Evolutionary conservation across 176 grass and related monocot species (phyloP), one percentile per base, ranked within the genome.

Genomic region (Musa itinerans): DNA sequence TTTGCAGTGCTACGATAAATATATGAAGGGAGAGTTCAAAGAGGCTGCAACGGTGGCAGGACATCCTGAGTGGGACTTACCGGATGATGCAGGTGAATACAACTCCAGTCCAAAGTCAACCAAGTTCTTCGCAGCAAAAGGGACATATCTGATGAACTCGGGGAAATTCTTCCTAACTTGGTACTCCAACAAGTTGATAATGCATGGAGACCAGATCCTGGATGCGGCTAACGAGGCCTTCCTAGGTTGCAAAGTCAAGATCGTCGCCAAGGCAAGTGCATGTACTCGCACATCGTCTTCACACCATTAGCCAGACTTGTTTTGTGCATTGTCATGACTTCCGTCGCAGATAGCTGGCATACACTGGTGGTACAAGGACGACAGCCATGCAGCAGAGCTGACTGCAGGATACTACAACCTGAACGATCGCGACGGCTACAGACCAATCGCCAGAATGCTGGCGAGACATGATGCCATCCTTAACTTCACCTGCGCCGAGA

Each of bases 401-500:
- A 93, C 90, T 43, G 83, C 94, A 0, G 90, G 90, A 14, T 97
- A 91, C 77, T 91, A 97, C 80, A 91, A 93, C 74, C 63, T 87
- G 69, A 89, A 82, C 76, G 67, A 89, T 21, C 83, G 87, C 78
- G 93, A 97, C 11, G 90, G 93, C 23, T 97, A 97, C 79, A 84
- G 81, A 87, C 86, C 93, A 51, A 83, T 93, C 74, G 90, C 90
- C 23, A 82, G 76, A 69, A 86, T 90, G 90, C 83, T 97, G 13
- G 80, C 87, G 75, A 90, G 87, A 77, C 88, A 93, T 24, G 34
- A 49, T 54, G 94, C 80, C 34, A 49, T 84, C 68, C 27, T 97
- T n/a, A 90, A 97, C 85, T 97, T 97, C 74, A 97, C 94, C 13
- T 97, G 94, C 75, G 82, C 83, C 5, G 94, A 97, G 80, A 97